Percentiles rank a stretch among this genome's conserved stretches.
Conservation (phyloP, 2,329 filamentous ascomycete species). For the Alternaria alternata region DNA sequence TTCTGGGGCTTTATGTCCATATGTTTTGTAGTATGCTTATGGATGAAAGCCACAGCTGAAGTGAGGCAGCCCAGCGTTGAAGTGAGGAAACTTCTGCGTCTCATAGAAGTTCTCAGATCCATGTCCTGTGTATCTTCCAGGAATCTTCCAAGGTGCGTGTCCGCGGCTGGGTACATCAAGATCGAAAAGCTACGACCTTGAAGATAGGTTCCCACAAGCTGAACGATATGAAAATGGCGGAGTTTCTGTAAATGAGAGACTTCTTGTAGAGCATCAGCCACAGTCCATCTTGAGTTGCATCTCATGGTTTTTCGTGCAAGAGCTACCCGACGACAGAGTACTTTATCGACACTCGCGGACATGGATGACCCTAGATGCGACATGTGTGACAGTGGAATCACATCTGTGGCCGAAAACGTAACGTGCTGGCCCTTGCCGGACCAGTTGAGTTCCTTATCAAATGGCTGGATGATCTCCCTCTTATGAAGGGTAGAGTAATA, state of each 20-base stretch:
- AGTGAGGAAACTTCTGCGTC: neutral
- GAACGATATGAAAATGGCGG: constrained; percentile 25
- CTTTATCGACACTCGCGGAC: constrained; percentile 22
- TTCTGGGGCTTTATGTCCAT: constrained; percentile 36
- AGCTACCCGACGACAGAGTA: constrained; percentile 24
- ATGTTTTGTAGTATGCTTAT: constrained; percentile 22
- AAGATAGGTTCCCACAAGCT: constrained; percentile 28
- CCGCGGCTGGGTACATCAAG: constrained; percentile 30
- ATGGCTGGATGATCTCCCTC: constrained; percentile 4
- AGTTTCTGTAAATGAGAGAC: constrained; percentile 28
- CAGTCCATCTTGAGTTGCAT: constrained; percentile 17
- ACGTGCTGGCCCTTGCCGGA: constrained; percentile 35
- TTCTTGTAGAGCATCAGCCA: constrained; percentile 18
- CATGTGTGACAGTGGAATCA: constrained; percentile 14
- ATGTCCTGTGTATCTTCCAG: constrained; percentile 17
- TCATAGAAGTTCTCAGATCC: neutral
- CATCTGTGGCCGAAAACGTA: constrained; percentile 17
- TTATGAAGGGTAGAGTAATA: too few relatives aligned
- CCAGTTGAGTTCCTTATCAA: constrained; percentile 29
- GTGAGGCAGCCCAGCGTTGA: neutral
- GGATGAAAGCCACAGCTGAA: constrained; percentile 4
- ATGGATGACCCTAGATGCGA: constrained; percentile 14
- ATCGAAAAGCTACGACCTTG: constrained; percentile 21
- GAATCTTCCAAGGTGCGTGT: constrained; percentile 20
- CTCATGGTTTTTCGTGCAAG: constrained; percentile 30